phyloP scores from a whole-genome alignment of 306 rosid genomes.

The Trichosanthes truncata region DNA sequence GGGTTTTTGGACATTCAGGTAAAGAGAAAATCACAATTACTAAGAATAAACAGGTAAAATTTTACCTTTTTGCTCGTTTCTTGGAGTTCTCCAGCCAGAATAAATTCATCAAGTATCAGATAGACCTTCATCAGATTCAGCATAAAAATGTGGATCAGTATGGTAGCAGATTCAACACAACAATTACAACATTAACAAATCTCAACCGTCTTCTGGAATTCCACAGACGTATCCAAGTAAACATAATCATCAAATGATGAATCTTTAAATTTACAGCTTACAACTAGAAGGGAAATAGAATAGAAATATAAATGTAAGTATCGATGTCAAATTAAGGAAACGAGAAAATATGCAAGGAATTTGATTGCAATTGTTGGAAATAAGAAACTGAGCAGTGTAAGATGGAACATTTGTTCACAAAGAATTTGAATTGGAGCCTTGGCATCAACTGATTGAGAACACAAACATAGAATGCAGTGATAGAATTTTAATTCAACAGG shows the following conservation, averaged over 20 bases:
- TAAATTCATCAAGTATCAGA: conserved; percentile 55
- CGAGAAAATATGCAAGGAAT: background rate
- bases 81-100: conserved; percentile 63
- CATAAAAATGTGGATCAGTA: background rate
- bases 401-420: background rate
- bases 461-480: background rate
- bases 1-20: background rate
- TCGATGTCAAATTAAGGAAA: background rate
- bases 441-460: background rate
- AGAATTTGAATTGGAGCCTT: background rate
- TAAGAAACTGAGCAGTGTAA: background rate
- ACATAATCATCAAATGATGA: background rate
- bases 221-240: background rate
- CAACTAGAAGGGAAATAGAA: background rate
- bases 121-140: conserved; percentile 31
- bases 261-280: background rate
- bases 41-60: background rate
- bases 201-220: background rate
- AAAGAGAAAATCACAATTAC: background rate
- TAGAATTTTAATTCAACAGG: background rate
- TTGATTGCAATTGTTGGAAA: background rate
- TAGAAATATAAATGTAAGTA: background rate
- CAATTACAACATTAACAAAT: background rate
- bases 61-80: conserved; percentile 61
- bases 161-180: background rate